A percentile compares a stretch with the other conserved stretches of the same genome.
Conservation (phyloP, 2,329 filamentous ascomycete genomes). For the Aspergillus sp. region DNA sequence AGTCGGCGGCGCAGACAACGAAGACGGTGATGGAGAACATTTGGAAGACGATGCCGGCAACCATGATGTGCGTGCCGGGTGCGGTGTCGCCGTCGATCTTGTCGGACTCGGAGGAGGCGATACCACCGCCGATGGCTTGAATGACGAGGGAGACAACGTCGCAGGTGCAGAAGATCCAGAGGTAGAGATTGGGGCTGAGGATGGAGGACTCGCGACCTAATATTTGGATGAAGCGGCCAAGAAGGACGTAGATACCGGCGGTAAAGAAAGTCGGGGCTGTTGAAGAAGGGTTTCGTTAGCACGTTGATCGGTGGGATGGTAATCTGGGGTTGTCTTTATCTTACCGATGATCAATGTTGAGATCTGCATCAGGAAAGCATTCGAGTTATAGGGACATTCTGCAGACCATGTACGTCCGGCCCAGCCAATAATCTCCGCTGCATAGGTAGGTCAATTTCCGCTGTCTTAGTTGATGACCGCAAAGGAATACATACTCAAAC, state of each 20-base stretch:
- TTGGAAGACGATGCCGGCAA: slow-evolving; percentile 60
- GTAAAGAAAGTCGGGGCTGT: slow-evolving; percentile 52
- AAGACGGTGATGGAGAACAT: slow-evolving; percentile 57
- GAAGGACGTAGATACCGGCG: slow-evolving; percentile 51
- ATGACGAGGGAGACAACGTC: slow-evolving; percentile 56
- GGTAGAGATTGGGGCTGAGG: slow-evolving; percentile 45
- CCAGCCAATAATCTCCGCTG: slow-evolving; percentile 50
- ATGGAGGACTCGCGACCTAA: slow-evolving; percentile 47
- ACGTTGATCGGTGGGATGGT: neutral
- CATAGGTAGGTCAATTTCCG: slow-evolving; percentile 2
- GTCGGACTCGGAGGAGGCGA: slow-evolving; percentile 48
- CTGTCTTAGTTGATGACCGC: neutral
- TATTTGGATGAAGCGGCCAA: slow-evolving; percentile 48
- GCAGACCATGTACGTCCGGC: slow-evolving; percentile 50
- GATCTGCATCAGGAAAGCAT: slow-evolving; percentile 53
- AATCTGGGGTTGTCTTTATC: neutral
- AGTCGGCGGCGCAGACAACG: slow-evolving; percentile 47
- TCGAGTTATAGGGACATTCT: slow-evolving; percentile 50
- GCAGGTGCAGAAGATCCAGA: slow-evolving; percentile 53
- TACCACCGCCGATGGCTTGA: slow-evolving; percentile 57
- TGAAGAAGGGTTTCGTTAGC: neutral
- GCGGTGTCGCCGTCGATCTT: slow-evolving; percentile 47
- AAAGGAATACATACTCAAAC: slow-evolving; percentile 28
- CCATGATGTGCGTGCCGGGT: slow-evolving; percentile 50
- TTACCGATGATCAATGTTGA: slow-evolving; percentile 41